Percentiles rank a stretch among this genome's conserved stretches.
Conservation (phyloP, 768 basidiomycete genomes). For the Pulveroboletus sp. region DNA sequence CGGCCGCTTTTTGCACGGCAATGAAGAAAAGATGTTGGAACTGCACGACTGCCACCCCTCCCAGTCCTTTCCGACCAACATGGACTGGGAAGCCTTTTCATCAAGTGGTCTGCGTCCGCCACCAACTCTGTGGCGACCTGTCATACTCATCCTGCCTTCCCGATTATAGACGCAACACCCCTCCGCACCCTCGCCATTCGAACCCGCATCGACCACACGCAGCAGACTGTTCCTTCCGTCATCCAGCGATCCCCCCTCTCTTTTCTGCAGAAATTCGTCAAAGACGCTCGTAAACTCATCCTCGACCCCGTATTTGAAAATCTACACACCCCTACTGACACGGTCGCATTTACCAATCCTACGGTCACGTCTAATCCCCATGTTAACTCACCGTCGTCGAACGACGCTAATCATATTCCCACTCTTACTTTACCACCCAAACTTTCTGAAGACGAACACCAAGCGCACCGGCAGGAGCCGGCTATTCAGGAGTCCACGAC, state of each 20-base stretch:
- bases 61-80: slow-evolving; percentile 40
- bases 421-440: slow-evolving; percentile 21
- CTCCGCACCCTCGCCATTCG: slow-evolving; percentile 46
- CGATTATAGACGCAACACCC: slow-evolving; percentile 48
- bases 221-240: slow-evolving; percentile 37
- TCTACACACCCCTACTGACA: slow-evolving; percentile 17
- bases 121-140: neutral
- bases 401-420: slow-evolving; percentile 18
- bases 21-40: slow-evolving; percentile 40
- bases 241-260: slow-evolving; percentile 47
- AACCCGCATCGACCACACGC: slow-evolving; percentile 35
- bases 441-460: slow-evolving; percentile 36
- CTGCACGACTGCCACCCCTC: slow-evolving; percentile 42
- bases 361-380: slow-evolving; percentile 26
- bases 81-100: slow-evolving; percentile 64
- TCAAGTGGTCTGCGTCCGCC: slow-evolving; percentile 45
- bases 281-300: slow-evolving; percentile 46
- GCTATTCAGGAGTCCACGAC: slow-evolving; percentile 17
- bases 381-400: slow-evolving; percentile 21
- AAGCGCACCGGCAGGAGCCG: slow-evolving; percentile 7
- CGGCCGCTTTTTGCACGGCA: slow-evolving; percentile 19
- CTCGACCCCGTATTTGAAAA: slow-evolving; percentile 42
- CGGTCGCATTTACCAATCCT: slow-evolving; percentile 23
- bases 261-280: slow-evolving; percentile 57
- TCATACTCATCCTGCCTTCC: slow-evolving; percentile 8